Percentiles rank a stretch among this genome's conserved stretches.
phyloP scores from a whole-genome alignment of 169 alveolate species.

The Theileria sp. region DNA sequence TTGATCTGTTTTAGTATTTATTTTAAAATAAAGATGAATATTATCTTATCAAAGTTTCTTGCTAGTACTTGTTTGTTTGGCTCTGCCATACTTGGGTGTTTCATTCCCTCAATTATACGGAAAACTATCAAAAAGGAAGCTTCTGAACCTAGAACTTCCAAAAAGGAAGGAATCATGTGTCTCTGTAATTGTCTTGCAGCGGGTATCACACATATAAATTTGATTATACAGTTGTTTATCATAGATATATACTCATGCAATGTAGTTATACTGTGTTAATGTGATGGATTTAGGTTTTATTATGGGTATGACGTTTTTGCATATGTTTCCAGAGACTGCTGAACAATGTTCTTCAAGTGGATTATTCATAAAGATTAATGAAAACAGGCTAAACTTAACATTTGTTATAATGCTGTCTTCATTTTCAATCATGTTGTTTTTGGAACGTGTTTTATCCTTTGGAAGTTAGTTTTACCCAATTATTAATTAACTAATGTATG shows the following conservation, averaged over 20 bases:
- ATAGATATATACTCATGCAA: no score
- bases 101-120: conserved; percentile 41
- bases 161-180: conserved; percentile 43
- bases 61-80: conserved; percentile 31
- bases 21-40: conserved; percentile 10
- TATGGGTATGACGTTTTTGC: conserved; percentile 61
- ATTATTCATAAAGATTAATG: conserved; percentile 19
- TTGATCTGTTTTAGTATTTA: neutral
- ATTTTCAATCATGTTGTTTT: conserved; percentile 44
- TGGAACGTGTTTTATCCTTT: conserved; percentile 56
- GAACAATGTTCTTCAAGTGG: conserved; percentile 18
- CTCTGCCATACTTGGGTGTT: conserved; percentile 50
- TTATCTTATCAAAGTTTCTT: conserved; percentile 25
- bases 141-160: conserved; percentile 6
- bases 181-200: conserved; percentile 65
- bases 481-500: neutral
- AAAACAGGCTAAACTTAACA: conserved; percentile 22
- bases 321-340: conserved; percentile 64
- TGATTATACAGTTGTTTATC: no score
- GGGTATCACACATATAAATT: conserved; percentile 8
- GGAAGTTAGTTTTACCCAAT: conserved; percentile 32
- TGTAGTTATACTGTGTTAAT: no score
- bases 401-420: conserved; percentile 27
- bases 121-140: neutral
- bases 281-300: conserved; percentile 29